Evolutionary conservation across 805 yeast species (phyloP).

Genomic region (Wickerhamiella vanderwaltii): DNA sequence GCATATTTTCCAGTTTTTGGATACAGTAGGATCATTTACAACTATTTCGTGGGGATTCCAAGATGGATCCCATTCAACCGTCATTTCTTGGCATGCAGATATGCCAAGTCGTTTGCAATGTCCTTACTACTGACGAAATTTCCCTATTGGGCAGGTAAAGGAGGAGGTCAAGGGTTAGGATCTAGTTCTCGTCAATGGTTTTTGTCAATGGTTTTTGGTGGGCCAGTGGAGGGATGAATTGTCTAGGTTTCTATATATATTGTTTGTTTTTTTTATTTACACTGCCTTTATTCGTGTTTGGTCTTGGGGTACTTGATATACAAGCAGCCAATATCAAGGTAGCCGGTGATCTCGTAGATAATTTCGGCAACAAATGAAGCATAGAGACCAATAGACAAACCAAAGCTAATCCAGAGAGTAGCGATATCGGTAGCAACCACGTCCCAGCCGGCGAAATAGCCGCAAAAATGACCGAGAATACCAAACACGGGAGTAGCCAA

Average conservation of each 20-base stretch:
- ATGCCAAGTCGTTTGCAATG: neutral
- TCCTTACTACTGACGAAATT: no score
- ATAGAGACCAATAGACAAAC: slow-evolving; percentile 52
- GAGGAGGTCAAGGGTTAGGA: no score
- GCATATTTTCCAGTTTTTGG: slow-evolving; percentile 7
- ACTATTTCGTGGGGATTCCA: slow-evolving; percentile 2
- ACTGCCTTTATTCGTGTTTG: no score
- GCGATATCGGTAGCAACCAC: slow-evolving; percentile 33
- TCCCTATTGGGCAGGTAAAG: no score
- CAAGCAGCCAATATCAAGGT: slow-evolving; percentile 46
- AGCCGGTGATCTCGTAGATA: slow-evolving; percentile 66
- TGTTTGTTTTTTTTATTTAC: no score
- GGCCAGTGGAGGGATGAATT: no score
- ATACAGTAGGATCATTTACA: neutral
- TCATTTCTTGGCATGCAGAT: neutral
- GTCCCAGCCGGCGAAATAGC: slow-evolving; percentile 22
- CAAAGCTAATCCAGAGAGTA: slow-evolving; percentile 44
- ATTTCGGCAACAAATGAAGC: slow-evolving; percentile 62
- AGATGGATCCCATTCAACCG: slow-evolving; percentile 1
- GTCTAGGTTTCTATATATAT: no score
- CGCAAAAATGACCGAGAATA: slow-evolving; percentile 52
- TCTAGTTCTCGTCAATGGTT: no score
- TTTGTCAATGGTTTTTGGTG: no score
- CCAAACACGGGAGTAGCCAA: slow-evolving; percentile 47
- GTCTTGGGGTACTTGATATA: slow-evolving; percentile 11